Evolutionary conservation across 2,329 filamentous ascomycete genomes (phyloP).

Genomic region (Arachnomyces sp.): DNA sequence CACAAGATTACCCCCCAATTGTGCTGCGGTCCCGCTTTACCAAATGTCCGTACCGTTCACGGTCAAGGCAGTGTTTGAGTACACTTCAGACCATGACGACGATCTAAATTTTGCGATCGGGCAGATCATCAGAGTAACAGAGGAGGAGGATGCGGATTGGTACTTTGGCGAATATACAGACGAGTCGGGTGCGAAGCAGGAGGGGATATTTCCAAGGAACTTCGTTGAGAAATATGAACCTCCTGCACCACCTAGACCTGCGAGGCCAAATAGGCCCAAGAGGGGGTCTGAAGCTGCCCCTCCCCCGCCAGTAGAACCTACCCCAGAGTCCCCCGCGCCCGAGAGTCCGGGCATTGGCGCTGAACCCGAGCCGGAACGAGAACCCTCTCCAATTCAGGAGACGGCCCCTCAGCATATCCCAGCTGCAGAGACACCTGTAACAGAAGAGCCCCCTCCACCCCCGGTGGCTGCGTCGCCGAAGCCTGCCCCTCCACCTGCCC

Average conservation of each 20-base stretch:
- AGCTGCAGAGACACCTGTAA: constrained; percentile 17
- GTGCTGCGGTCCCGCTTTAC: constrained; percentile 22
- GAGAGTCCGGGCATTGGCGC: constrained; percentile 27
- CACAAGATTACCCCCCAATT: constrained; percentile 4
- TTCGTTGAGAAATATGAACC: constrained; percentile 97
- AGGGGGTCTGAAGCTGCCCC: constrained; percentile 46
- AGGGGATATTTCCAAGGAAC: constrained; percentile 90
- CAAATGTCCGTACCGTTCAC: constrained; percentile 74
- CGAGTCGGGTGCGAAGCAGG: constrained; percentile 61
- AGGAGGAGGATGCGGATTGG: constrained; percentile 90
- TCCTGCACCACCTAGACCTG: constrained; percentile 75
- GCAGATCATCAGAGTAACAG: constrained; percentile 89
- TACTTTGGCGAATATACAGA: constrained; percentile 82
- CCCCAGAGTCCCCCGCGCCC: constrained; percentile 13
- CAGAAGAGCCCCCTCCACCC: constrained; percentile 20
- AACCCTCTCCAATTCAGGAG: constrained; percentile 16
- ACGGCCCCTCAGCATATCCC: constrained; percentile 13
- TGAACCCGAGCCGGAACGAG: constrained; percentile 30
- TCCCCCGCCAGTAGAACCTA: constrained; percentile 14
- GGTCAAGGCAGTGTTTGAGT: constrained; percentile 94
- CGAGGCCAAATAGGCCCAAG: constrained; percentile 59
- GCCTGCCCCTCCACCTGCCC: constrained; percentile 24
- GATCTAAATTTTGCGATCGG: constrained; percentile 79
- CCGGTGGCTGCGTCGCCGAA: constrained; percentile 17
- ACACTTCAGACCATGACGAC: constrained; percentile 85